Evolutionary conservation across 768 basidiomycete genomes (phyloP), one percentile per base, ranked within the genome.

Genomic region (Leccinum incarnatum): DNA sequence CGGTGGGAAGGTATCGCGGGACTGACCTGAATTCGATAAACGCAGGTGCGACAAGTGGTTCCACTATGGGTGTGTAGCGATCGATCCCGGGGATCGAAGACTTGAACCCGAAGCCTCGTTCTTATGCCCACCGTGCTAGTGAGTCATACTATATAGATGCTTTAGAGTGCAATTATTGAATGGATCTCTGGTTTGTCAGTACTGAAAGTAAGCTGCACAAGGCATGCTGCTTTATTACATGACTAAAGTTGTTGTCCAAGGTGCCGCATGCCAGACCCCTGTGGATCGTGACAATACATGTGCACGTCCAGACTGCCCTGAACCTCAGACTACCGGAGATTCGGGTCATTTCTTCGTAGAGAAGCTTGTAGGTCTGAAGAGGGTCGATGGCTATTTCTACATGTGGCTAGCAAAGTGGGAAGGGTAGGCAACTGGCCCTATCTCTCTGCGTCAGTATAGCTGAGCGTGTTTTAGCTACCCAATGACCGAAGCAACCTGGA

Each of bases 51-150:
- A 72, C 2, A 50, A 61, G 55, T 82, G 82, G 83, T 83, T 79
- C 56, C 83, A 84, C 55, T 80, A 77, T 55, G 83, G 79, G 6
- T 84, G 83, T 56, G 76, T 78, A 27, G 81, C 77, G 15, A 68
- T 83, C 40, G 55, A 51, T 12, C 47, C 67, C 2, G 68, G 64
- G 0, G 81, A 84, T 59, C 55, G 65, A 1, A 72, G 79, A n/a
- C 56, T 79, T 29, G 67, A 71, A 37, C 62, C 62, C 6, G 61
- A 32, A 0, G 68, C 65, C 11, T 57, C 63, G 30, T 83, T 79
- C 58, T 60, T 64, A 15, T 84, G 83, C 59, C 82, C 80, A 14
- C 64, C 72, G 8, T 84, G 83, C 63, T 48, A 53, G 72, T 73
- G 55, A 63, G 72, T 65, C 2, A 4, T 6, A 40, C 29, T 37